A percentile compares a stretch with the other conserved stretches of the same genome.
These are phyloP conservation scores for Mangifera indica DNA, from an alignment of 345 rosid genomes.

Conservation along the genomic window DNA sequence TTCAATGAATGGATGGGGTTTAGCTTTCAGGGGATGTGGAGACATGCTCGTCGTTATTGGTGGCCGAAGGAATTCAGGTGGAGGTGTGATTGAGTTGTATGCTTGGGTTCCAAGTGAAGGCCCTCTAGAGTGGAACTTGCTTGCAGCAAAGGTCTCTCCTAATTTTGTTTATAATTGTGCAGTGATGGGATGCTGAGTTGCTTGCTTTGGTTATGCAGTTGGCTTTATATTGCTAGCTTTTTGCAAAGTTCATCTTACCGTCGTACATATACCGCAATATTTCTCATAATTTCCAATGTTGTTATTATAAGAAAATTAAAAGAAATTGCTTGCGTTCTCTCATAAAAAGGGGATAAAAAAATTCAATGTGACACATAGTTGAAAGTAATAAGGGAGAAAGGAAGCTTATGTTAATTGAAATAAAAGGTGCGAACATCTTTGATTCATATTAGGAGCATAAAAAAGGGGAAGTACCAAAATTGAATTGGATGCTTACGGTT, in stretches of 20 bases:
- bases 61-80: conserved; percentile 49
- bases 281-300: conserved; percentile 11
- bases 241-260: conserved; percentile 5
- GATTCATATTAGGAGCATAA: neutral
- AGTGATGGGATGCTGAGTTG: conserved; percentile 75
- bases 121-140: conserved; percentile 59
- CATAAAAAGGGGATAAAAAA: neutral
- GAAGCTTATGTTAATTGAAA: neutral
- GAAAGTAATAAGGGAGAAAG: neutral
- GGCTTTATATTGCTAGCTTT: conserved; percentile 1
- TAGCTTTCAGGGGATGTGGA: conserved; percentile 81
- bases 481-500: neutral
- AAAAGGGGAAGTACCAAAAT: neutral
- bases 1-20: conserved; percentile 82
- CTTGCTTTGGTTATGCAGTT: conserved; percentile 21
- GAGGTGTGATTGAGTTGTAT: conserved; percentile 59
- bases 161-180: conserved; percentile 78
- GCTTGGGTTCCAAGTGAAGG: conserved; percentile 69
- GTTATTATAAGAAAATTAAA: neutral
- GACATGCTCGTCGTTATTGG: conserved; percentile 60
- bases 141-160: conserved; percentile 45
- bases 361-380: neutral
- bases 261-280: neutral
- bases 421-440: neutral
- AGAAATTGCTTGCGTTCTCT: neutral